Percentiles rank a stretch among this genome's conserved stretches.
Conservation (phyloP, 176 grass and related monocot species). For the Aegilops bicornis region DNA sequence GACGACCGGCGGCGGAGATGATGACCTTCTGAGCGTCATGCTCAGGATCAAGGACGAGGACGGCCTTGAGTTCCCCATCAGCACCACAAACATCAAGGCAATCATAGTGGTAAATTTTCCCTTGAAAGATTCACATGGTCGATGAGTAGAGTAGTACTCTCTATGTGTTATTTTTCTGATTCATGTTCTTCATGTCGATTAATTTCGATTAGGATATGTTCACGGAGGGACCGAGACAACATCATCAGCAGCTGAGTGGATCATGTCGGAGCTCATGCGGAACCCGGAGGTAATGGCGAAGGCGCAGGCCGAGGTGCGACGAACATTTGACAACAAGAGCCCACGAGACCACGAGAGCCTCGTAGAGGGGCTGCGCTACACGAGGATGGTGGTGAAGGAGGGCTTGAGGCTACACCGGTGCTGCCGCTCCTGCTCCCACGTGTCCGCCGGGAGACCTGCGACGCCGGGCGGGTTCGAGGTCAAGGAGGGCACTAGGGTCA, state of each 20-base stretch:
- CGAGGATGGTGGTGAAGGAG: conserved; percentile 36
- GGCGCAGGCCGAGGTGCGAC: background rate
- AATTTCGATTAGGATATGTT: conserved; percentile 26
- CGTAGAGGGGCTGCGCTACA: background rate
- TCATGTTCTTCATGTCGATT: background rate
- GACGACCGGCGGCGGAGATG: background rate
- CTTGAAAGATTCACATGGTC: too few species aligned
- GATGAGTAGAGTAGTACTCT: too few species aligned
- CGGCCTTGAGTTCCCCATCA: background rate
- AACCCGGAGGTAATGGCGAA: conserved; percentile 17
- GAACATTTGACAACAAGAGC: background rate
- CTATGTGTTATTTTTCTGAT: too few species aligned
- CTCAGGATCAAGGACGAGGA: conserved; percentile 30
- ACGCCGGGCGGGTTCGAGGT: conserved; percentile 4
- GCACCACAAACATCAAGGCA: conserved; percentile 10
- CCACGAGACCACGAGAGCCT: background rate
- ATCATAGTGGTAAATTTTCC: background rate
- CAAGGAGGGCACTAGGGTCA: background rate
- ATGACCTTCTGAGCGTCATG: conserved; percentile 35
- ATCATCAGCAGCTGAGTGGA: background rate
- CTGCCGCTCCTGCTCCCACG: background rate
- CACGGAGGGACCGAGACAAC: background rate
- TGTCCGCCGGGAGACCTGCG: background rate
- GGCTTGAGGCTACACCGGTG: conserved; percentile 10
- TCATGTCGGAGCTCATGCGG: conserved; percentile 35